Evolutionary conservation across 2,329 filamentous ascomycete genomes (phyloP).

Genomic region (Aspergillus viridinutans): DNA sequence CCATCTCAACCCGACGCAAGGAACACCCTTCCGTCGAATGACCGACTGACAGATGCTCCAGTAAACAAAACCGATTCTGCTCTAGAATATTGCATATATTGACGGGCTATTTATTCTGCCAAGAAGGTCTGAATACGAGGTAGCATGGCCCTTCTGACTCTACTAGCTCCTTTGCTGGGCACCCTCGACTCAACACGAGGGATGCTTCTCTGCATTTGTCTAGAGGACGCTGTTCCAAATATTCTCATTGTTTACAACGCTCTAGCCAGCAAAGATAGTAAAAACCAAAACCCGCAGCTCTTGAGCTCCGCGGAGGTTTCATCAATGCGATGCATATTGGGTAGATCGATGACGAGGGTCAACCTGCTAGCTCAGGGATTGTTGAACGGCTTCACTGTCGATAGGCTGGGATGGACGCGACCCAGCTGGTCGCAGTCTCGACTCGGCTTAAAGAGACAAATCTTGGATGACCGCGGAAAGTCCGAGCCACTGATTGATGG

Average conservation of each 20-base stretch:
- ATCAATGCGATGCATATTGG: too few species aligned
- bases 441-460: background rate
- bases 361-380: background rate
- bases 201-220: background rate
- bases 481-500: background rate
- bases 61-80: background rate
- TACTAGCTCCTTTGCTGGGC: background rate
- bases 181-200: background rate
- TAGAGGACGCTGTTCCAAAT: background rate
- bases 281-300: too few species aligned
- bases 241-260: too few species aligned
- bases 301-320: too few species aligned
- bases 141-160: background rate
- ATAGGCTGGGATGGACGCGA: background rate
- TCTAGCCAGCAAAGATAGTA: too few species aligned
- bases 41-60: background rate
- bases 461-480: background rate
- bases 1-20: background rate
- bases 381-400: background rate
- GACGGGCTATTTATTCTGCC: too few species aligned
- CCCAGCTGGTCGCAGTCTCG: background rate
- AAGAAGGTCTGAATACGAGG: background rate
- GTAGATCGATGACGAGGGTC: background rate
- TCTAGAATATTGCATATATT: background rate
- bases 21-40: background rate